A percentile compares a stretch with the other conserved stretches of the same genome.
These are phyloP conservation scores for Hypoxylon perforatum DNA, from an alignment of 495 filamentous ascomycete genomes.

Conservation along the genomic window DNA sequence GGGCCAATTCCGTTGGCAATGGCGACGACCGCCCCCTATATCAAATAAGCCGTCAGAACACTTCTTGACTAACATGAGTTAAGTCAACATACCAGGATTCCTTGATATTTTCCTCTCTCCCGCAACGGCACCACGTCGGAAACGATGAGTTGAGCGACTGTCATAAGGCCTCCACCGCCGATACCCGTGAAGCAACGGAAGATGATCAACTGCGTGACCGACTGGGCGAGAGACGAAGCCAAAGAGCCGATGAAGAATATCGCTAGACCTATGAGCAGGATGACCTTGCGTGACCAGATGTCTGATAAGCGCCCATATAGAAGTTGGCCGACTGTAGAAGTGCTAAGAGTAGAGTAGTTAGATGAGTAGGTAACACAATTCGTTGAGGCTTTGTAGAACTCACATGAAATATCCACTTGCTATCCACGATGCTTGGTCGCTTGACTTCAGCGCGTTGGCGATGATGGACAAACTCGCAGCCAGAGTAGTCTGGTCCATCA, in stretches of 20 bases:
- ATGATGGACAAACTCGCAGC: slow-evolving; percentile 64
- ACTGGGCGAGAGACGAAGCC: slow-evolving; percentile 62
- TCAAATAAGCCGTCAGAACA: not conserved
- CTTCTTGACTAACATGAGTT: not conserved
- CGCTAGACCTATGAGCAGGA: slow-evolving; percentile 61
- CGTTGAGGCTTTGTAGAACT: slow-evolving; percentile 12
- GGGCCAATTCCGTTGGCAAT: slow-evolving; percentile 66
- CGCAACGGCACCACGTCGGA: slow-evolving; percentile 66
- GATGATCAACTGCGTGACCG: slow-evolving; percentile 63
- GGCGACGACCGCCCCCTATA: slow-evolving; percentile 61
- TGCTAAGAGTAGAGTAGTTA: slow-evolving; percentile 33
- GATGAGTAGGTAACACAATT: not conserved
- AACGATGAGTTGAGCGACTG: slow-evolving; percentile 63
- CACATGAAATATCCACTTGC: slow-evolving; percentile 66
- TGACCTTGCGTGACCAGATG: slow-evolving; percentile 67
- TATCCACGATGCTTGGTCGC: slow-evolving; percentile 64
- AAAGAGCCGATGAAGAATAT: slow-evolving; percentile 68
- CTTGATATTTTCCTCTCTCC: slow-evolving; percentile 69
- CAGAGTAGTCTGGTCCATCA: slow-evolving; percentile 67
- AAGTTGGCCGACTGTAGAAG: slow-evolving; percentile 68
- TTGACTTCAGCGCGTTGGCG: slow-evolving; percentile 58
- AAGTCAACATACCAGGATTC: slow-evolving; percentile 56
- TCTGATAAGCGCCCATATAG: slow-evolving; percentile 67
- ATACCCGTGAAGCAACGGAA: slow-evolving; percentile 67
- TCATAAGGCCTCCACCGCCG: slow-evolving; percentile 68